Evolutionary conservation across 805 yeast species (phyloP), one percentile per base, ranked within the genome.

Genomic region (Kodamaea fukazawae): DNA sequence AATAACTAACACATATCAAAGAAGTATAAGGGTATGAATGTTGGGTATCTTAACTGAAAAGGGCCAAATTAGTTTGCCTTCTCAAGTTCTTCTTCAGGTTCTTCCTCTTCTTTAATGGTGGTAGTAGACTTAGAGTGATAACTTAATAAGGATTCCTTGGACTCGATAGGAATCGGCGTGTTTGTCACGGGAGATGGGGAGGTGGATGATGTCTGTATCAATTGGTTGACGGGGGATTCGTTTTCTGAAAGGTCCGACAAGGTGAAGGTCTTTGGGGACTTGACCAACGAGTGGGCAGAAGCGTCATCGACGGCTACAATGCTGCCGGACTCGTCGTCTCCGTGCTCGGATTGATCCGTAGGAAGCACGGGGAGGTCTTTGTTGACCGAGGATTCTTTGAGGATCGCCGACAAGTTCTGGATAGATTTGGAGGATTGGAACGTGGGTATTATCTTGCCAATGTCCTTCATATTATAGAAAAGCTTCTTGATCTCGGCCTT

Each of bases 241-340:
- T 53, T 47, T 17, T 63, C 67, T 34, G 60, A 60, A 47, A 55
- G 58, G 43, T 65, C 53, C 6, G 71, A 50, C 37, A 68, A 55
- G 18, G 70, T 58, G 45, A 58, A 67, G 0, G 67, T 65, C 47
- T 68, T 68, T 15, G 74, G 74, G 7, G 70, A 64, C 42, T 68
- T 68, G 7, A 65, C 71, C 38, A 63, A 50, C 5, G 61, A 50
- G 18, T 36, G 37, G 26, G 41, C 32, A 7, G 50, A 41, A 29
- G 41, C 45, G 10, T 42, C 37, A 29, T 53, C 61, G 16, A 49
- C 43, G 41, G 52, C 14, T 41, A 44, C 34, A 38, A 48, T 26
- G 23, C 23, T 20, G 49, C 48, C 33, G 47, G 47, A 30, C 43
- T 48, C 17, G 42, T 40, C 27, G 28, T 34, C 34, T 20, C 23